These are phyloP conservation scores for Helminthosporium solani DNA, from an alignment of 2,329 filamentous ascomycete genomes.

Conservation along the genomic window DNA sequence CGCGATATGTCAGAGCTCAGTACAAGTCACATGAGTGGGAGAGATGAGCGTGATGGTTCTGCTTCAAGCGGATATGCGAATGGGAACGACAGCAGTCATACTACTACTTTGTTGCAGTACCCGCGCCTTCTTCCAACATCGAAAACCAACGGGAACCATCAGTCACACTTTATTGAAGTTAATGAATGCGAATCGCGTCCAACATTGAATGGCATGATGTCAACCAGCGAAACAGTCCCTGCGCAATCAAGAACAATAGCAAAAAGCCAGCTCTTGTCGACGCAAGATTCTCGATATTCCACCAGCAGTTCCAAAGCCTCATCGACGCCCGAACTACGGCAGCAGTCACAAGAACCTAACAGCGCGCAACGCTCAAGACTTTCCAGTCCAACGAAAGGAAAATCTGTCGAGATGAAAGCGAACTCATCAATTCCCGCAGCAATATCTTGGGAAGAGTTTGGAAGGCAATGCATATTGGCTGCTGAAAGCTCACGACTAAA, in stretches of 20 bases:
- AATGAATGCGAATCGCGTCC: conserved; percentile 14
- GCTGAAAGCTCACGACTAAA: conserved; percentile 87
- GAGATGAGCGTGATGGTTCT: conserved; percentile 34
- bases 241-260: conserved; percentile 8
- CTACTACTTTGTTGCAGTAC: conserved; percentile 31
- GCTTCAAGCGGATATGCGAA: conserved; percentile 31
- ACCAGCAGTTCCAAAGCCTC: conserved; percentile 29
- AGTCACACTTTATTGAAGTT: conserved; percentile 11
- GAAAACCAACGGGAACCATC: conserved; percentile 13
- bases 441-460: conserved; percentile 74
- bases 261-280: conserved; percentile 21
- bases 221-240: conserved; percentile 5
- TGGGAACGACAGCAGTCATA: conserved; percentile 29
- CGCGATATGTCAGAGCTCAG: conserved; percentile 39
- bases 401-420: conserved; percentile 46
- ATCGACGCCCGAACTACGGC: conserved; percentile 31
- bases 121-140: conserved; percentile 25
- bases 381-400: conserved; percentile 23
- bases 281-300: conserved; percentile 24
- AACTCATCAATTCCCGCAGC: conserved; percentile 81
- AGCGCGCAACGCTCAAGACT: conserved; percentile 22
- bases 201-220: conserved; percentile 11
- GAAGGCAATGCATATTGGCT: conserved; percentile 85
- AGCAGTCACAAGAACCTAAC: conserved; percentile 23
- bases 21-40: conserved; percentile 34